Evolutionary conservation across 1,284 basidiomycete species (phyloP).

Genomic region (Xerocomus nothofagi): DNA sequence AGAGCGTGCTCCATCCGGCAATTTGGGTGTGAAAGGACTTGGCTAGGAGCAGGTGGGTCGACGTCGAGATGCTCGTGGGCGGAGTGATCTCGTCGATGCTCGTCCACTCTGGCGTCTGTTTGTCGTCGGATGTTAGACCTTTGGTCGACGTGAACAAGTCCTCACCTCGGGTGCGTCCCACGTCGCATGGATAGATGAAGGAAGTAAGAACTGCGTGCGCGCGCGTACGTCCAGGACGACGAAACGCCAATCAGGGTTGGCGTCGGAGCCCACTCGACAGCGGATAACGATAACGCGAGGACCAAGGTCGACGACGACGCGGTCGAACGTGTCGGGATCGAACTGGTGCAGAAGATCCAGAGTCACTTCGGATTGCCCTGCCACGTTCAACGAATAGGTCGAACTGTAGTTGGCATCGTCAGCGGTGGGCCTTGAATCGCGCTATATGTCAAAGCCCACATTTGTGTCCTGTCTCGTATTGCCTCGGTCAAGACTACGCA

Average conservation of each 20-base stretch:
- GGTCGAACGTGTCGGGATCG: background rate
- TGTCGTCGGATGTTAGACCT: background rate
- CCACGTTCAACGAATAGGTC: constrained; percentile 11
- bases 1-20: constrained; percentile 7
- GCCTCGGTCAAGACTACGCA: constrained; percentile 19
- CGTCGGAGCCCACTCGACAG: background rate
- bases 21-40: constrained; percentile 1
- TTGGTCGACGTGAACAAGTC: background rate
- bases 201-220: constrained; percentile 2
- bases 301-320: constrained; percentile 14
- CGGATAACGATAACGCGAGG: constrained; percentile 16
- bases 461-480: background rate
- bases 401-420: constrained; percentile 8
- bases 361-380: constrained; percentile 1
- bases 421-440: background rate
- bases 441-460: background rate
- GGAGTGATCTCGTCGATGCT: background rate
- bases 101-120: background rate
- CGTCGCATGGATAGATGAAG: background rate
- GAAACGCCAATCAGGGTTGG: background rate
- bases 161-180: constrained; percentile 5
- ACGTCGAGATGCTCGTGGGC: constrained; percentile 17
- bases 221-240: constrained; percentile 20
- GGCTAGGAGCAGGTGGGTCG: constrained; percentile 20
- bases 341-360: constrained; percentile 19